These are phyloP conservation scores for Dictyostelium intermedium DNA, from an alignment of 78 protist species.

Conservation along the genomic window DNA sequence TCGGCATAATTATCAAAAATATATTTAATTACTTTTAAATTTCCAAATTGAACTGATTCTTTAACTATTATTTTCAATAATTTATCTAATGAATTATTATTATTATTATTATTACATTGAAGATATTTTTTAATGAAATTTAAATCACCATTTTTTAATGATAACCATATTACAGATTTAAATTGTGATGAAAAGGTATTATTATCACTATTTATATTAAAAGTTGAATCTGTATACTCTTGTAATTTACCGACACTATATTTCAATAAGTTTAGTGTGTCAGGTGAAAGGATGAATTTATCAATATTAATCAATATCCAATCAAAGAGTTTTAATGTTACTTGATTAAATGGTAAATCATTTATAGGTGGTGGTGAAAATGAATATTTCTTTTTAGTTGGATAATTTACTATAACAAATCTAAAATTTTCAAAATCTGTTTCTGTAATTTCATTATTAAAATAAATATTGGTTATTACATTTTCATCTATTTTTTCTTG, in stretches of 20 bases:
- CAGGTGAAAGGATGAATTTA: not conserved
- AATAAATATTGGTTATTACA: not conserved
- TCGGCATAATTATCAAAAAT: too few species aligned
- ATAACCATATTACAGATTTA: not conserved
- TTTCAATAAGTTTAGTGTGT: not conserved
- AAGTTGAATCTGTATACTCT: not conserved
- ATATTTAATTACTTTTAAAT: not conserved
- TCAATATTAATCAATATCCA: not conserved
- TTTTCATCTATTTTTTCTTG: not conserved
- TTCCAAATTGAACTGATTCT: not conserved
- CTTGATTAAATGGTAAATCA: not conserved
- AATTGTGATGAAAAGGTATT: not conserved
- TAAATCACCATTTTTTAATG: not conserved
- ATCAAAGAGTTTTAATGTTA: not conserved
- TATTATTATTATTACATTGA: not conserved
- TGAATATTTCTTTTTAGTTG: not conserved
- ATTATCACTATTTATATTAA: not conserved
- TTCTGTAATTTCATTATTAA: not conserved
- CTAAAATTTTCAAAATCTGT: not conserved
- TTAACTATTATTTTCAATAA: too few species aligned
- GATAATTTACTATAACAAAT: not conserved
- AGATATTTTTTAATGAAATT: not conserved
- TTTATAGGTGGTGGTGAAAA: not conserved
- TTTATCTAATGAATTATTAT: too few species aligned
- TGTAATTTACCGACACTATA: not conserved